Evolutionary conservation across 2,329 filamentous ascomycete genomes (phyloP).

Genomic region (Laburnicola sp.): DNA sequence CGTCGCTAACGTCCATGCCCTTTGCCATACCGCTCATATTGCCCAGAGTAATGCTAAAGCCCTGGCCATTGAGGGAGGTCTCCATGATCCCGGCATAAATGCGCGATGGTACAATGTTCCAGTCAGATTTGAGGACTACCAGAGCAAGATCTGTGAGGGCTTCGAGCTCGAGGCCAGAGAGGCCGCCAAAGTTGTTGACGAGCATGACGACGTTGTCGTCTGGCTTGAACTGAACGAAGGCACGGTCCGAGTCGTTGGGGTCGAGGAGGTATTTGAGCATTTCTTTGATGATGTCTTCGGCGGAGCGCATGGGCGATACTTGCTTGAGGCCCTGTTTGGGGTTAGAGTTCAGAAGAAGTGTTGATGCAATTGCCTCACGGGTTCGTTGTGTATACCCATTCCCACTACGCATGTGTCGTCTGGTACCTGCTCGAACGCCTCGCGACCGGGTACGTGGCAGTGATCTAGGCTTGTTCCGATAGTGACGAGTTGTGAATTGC

Average conservation of each 20-base stretch:
- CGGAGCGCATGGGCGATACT: slow-evolving; percentile 52
- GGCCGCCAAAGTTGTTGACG: slow-evolving; percentile 55
- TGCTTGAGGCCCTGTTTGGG: slow-evolving; percentile 48
- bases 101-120: slow-evolving; percentile 53
- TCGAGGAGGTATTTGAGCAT: slow-evolving; percentile 56
- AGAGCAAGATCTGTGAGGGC: slow-evolving; percentile 51
- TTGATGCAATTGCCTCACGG: slow-evolving; percentile 35
- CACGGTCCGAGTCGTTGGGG: slow-evolving; percentile 52
- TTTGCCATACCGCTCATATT: slow-evolving; percentile 54
- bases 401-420: slow-evolving; percentile 46
- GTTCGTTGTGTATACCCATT: slow-evolving; percentile 58
- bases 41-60: slow-evolving; percentile 59
- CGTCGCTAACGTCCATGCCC: slow-evolving; percentile 43
- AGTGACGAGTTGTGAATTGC: slow-evolving; percentile 52
- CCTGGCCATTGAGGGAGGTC: slow-evolving; percentile 59
- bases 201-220: slow-evolving; percentile 52
- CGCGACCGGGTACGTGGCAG: slow-evolving; percentile 57
- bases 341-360: neutral
- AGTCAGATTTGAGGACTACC: slow-evolving; percentile 49
- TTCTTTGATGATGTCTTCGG: slow-evolving; percentile 53
- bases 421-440: slow-evolving; percentile 54
- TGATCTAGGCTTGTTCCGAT: slow-evolving; percentile 57
- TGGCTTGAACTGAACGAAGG: slow-evolving; percentile 53
- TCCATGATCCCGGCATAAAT: slow-evolving; percentile 56
- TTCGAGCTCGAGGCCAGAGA: slow-evolving; percentile 54